Base-by-base conservation (phyloP, 2,329 filamentous ascomycete genomes). In the Septoria linicola region DNA sequence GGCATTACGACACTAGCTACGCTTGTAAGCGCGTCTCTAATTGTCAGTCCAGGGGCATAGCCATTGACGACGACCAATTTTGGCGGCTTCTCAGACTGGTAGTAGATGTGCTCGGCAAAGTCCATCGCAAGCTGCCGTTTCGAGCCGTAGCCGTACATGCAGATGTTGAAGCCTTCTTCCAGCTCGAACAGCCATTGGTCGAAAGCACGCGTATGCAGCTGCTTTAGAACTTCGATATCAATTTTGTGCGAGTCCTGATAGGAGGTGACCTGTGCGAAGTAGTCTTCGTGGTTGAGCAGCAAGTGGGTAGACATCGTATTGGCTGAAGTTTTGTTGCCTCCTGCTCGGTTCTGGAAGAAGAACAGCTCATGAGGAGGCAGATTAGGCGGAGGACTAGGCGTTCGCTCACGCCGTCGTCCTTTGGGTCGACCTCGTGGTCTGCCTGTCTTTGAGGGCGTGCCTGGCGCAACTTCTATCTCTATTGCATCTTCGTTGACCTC, bases 171-270 rank as follows among this genome's bases (percentile, higher is more conserved):
- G 17, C 84, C 84, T 67, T 96, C 83, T 4, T 83, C 78, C 13
- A 97, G 79, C 73, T 99, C 93, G 67, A 97, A 96, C 0, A 80
- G 74, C 93, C 93, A 99, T 67, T 97, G 93, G 1, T 85, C 80
- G 67, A 96, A 97, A 0, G 87, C 89, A 54, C 87, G 82, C 37
- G 82, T 76, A 66, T 97, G 92, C 17, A 96, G 72, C 5, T 82
- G 79, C 59, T 87, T 78, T 20, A 99, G 75, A 58, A 87, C 86
- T 14, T 80, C 76, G 43, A 88, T 80, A 58, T 95, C 88, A 2
- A 77, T 71, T 27, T 76, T 74, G 67, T 96, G 91, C 0, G 80
- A 81, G 60, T 95, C 87, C 52, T 77, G 66, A 58, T 83, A 82
- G 30, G 79, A 74, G 21, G 81, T 78, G 23, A 88, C 75, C 23